Percentiles rank a stretch among this genome's conserved stretches.
These are phyloP conservation scores for Naematelia aurantialba DNA, from an alignment of 768 basidiomycete genomes.

Conservation along the genomic window DNA sequence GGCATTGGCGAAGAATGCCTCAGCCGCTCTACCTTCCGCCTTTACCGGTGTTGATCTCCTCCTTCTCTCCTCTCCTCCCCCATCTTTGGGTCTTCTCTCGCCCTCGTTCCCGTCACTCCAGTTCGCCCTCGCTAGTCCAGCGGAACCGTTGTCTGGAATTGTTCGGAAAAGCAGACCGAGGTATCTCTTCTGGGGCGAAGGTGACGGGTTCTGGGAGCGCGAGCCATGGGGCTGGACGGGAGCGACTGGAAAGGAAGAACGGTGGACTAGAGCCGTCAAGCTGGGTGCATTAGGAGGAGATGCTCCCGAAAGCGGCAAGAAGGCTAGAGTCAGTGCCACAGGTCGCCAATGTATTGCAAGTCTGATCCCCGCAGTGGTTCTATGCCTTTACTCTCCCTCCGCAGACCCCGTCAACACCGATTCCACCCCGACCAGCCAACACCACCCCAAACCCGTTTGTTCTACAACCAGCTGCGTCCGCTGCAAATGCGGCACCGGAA, in stretches of 20 bases:
- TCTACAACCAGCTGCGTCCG: conserved; percentile 1
- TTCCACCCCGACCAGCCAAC: conserved; percentile 32
- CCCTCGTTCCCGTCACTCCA: conserved; percentile 52
- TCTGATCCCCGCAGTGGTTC: conserved; percentile 67
- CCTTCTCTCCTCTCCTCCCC: conserved; percentile 66
- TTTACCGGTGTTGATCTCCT: conserved; percentile 59
- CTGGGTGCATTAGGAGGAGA: conserved; percentile 80
- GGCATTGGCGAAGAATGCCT: conserved; percentile 63
- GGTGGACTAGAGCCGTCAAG: conserved; percentile 72
- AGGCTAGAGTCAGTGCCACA: conserved; percentile 66
- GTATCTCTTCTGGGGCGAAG: conserved; percentile 76
- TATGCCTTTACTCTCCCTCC: conserved; percentile 88
- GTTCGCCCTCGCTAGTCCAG: conserved; percentile 63
- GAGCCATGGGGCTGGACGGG: conserved; percentile 77
- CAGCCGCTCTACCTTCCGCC: conserved; percentile 67
- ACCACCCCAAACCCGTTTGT: conserved; percentile 43
- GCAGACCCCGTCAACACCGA: conserved; percentile 45
- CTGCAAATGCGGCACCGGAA: conserved; percentile 9
- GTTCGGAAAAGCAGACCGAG: conserved; percentile 62
- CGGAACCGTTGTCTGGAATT: conserved; percentile 42
- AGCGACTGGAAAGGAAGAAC: conserved; percentile 53
- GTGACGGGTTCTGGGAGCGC: conserved; percentile 86
- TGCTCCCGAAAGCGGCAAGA: conserved; percentile 60
- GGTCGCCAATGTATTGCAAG: conserved; percentile 2
- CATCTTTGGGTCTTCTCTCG: conserved; percentile 56